Conservation (phyloP, 257 asterid genomes). For the Solanum ossicruentum region DNA sequence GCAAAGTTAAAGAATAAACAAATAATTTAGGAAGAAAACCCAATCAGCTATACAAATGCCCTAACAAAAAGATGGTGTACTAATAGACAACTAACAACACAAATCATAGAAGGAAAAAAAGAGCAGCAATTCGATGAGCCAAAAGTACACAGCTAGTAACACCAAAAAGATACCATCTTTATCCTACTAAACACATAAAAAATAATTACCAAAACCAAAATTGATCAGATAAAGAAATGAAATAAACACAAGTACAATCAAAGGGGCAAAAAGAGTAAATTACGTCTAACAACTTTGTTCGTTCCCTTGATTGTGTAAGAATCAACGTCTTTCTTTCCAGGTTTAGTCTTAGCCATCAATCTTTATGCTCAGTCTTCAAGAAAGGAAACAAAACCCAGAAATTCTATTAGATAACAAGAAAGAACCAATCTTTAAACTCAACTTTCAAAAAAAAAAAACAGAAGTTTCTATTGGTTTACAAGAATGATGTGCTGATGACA, state of each 20-base stretch:
- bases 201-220: not conserved
- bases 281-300: slow-evolving; percentile 81
- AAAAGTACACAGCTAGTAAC: not conserved
- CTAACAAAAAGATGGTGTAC: not conserved
- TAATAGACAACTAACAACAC: not conserved
- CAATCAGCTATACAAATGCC: not conserved
- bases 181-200: not conserved
- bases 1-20: not conserved
- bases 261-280: not conserved
- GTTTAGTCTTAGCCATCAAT: slow-evolving; percentile 94
- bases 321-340: slow-evolving; percentile 89
- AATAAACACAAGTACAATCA: not conserved
- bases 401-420: not conserved
- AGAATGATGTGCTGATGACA: not conserved
- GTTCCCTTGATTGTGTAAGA: slow-evolving; percentile 82
- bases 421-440: not conserved
- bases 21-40: not conserved
- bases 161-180: not conserved
- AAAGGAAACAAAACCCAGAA: not conserved
- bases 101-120: not conserved
- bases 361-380: not conserved
- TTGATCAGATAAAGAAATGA: not conserved
- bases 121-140: not conserved
- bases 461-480: not conserved
- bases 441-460: not conserved